These are phyloP conservation scores for Candida cerambycidarum DNA, from an alignment of 805 yeast genomes.

Conservation along the genomic window DNA sequence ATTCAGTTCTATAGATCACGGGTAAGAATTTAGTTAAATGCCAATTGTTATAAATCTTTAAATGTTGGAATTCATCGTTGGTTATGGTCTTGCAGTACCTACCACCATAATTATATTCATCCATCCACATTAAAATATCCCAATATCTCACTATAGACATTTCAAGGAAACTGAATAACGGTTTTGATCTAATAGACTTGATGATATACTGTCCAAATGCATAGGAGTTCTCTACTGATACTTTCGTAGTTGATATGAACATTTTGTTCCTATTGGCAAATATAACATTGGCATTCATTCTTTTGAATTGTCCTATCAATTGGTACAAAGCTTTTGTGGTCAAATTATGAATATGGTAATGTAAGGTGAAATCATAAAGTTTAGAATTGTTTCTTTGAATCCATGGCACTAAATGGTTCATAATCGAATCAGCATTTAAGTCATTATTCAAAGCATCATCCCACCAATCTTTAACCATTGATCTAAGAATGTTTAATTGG, in stretches of 20 bases:
- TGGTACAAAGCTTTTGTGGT: slow-evolving; percentile 82
- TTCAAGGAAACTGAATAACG: slow-evolving; percentile 81
- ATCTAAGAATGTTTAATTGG: slow-evolving; percentile 67
- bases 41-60: slow-evolving; percentile 67
- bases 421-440: slow-evolving; percentile 76
- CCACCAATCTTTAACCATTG: slow-evolving; percentile 89
- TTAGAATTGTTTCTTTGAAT: slow-evolving; percentile 71
- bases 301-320: slow-evolving; percentile 71
- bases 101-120: slow-evolving; percentile 84
- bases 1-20: slow-evolving; percentile 70
- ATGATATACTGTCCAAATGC: slow-evolving; percentile 86
- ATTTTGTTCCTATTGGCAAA: slow-evolving; percentile 79
- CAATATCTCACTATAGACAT: slow-evolving; percentile 73
- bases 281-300: slow-evolving; percentile 76
- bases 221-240: slow-evolving; percentile 80
- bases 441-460: slow-evolving; percentile 74
- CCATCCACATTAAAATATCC: slow-evolving; percentile 97
- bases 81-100: slow-evolving; percentile 48
- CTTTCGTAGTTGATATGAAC: slow-evolving; percentile 70
- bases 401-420: slow-evolving; percentile 83
- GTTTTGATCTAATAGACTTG: slow-evolving; percentile 74
- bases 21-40: slow-evolving; percentile 77
- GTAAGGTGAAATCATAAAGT: slow-evolving; percentile 74
- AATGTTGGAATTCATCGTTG: slow-evolving; percentile 42
- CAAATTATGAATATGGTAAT: slow-evolving; percentile 84